phyloP scores from a whole-genome alignment of 106 monocot species.

The Phalaenopsis aphrodite region DNA sequence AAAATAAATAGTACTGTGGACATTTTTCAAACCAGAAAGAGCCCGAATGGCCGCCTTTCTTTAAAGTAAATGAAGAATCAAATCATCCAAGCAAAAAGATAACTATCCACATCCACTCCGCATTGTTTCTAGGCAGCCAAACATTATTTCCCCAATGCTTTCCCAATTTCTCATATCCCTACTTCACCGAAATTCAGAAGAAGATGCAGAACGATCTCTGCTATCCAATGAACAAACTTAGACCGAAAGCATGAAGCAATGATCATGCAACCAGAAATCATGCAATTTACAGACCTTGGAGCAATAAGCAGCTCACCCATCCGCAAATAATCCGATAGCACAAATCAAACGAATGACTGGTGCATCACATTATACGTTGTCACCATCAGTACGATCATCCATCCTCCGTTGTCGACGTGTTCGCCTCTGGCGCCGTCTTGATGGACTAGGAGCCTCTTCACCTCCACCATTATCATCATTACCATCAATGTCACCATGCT shows the following conservation, averaged over 20 bases:
- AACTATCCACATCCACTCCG: constrained; percentile 1
- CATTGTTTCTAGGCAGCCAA: background rate
- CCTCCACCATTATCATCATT: constrained; percentile 10
- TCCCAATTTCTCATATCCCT: background rate
- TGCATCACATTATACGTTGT: constrained; percentile 6
- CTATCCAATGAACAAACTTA: background rate
- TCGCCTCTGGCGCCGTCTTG: constrained; percentile 2
- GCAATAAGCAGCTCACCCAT: background rate
- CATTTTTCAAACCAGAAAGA: background rate
- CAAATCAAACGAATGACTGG: background rate
- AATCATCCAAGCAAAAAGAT: background rate
- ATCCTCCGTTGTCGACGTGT: constrained; percentile 2
- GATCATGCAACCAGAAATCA: background rate
- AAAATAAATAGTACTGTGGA: background rate
- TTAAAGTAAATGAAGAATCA: background rate
- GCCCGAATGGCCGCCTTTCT: background rate
- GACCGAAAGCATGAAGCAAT: background rate
- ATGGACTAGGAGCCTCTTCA: background rate
- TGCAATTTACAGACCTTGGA: background rate
- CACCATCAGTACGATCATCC: constrained; percentile 5
- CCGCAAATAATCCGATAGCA: background rate
- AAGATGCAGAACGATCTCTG: constrained; percentile 6
- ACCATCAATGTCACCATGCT: constrained; percentile 6
- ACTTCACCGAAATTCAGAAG: background rate
- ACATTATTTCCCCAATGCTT: background rate